Evolutionary conservation across 768 basidiomycete species (phyloP), one percentile per base, ranked within the genome.

Genomic region (Cubamyces lactineus): DNA sequence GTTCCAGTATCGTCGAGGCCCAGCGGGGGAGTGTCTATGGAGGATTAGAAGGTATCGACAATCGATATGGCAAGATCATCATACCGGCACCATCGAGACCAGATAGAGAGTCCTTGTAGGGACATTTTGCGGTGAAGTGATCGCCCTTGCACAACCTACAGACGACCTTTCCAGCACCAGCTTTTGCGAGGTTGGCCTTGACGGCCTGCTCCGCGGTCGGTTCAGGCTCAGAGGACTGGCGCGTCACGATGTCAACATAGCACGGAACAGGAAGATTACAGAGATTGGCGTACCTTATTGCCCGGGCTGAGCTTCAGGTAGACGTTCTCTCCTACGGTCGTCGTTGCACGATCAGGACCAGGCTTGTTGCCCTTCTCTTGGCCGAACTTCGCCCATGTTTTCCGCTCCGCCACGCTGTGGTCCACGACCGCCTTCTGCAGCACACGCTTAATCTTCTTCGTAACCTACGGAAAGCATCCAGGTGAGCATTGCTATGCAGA

Each of bases 41-140:
- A 39, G 16, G 15, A 60, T 23, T 59, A 38, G 23, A 16, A 60
- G 24, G 47, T 15, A 4, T 26, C n/a, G n/a, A n/a, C n/a, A 3
- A 5, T 8, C 2, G 11, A 42, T 11, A 42, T 28, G 26, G 7
- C 3, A 49, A 13, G 40, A 46, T 19, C n/a, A 17, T 73, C 79
- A 55, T 69, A 83, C 87, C 87, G 5, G 78, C 76, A 13, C 79
- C 80, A 30, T 83, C 91, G 50, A 94, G 79, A 3, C 86, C 90
- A 11, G 87, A 88, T 15, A 99, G 84, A 9, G 91, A 90, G 69
- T 98, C 95, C 77, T 95, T 97, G 84, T 95, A 96, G 6, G 97
- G 97, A 83, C 97, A 98, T 75, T 96, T 95, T 65, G 95, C 91
- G 15, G 97, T 99, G 76, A 96, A 98, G 79, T 98, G 97, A 66